Conservation (phyloP, 164 flowering plant genomes). For the Cinnamomum micranthum region DNA sequence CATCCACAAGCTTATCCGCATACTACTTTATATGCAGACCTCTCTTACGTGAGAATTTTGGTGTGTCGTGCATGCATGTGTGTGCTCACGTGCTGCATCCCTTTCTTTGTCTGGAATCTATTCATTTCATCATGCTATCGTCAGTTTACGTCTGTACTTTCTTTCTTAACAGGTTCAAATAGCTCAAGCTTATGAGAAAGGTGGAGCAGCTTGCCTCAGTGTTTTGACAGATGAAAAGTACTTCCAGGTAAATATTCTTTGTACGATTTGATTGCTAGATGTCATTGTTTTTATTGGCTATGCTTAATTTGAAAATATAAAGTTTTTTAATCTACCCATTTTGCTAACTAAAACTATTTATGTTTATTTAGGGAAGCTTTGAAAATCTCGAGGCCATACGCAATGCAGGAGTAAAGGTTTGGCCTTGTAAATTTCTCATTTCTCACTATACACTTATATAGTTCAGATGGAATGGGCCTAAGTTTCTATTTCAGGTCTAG, state of each 20-base stretch:
- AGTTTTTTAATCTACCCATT: neutral
- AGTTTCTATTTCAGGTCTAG: neutral
- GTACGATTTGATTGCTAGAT: neutral
- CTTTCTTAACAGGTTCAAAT: constrained; percentile 59
- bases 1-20: too few species aligned
- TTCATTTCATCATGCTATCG: too few species aligned
- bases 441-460: too few species aligned
- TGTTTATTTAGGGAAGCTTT: constrained; percentile 72
- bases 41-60: too few species aligned
- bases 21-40: too few species aligned
- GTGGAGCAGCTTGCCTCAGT: constrained; percentile 99
- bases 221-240: constrained; percentile 90
- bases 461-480: neutral
- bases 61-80: too few species aligned
- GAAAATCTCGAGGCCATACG: constrained; percentile 80
- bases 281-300: too few species aligned
- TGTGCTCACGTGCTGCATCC: too few species aligned
- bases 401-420: constrained; percentile 86
- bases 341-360: neutral
- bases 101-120: too few species aligned
- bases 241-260: constrained; percentile 60
- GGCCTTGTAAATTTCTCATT: constrained; percentile 1
- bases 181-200: constrained; percentile 90
- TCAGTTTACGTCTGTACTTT: too few species aligned
- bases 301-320: neutral